Evolutionary conservation across 768 basidiomycete species (phyloP).

Genomic region (Suillus spraguei): DNA sequence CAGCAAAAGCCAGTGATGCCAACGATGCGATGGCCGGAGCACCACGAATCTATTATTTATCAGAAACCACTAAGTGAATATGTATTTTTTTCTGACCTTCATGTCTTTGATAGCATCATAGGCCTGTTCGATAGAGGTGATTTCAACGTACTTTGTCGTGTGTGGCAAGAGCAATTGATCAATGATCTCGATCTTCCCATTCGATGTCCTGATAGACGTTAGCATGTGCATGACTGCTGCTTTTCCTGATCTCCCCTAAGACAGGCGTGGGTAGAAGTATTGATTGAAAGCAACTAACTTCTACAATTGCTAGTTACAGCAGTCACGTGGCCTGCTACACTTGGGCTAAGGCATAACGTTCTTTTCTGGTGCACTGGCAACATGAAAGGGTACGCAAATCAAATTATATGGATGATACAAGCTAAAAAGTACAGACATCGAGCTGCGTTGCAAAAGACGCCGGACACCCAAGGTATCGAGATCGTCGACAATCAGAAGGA

Average conservation of each 20-base stretch:
- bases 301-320: too few species aligned
- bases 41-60: constrained; percentile 67
- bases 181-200: constrained; percentile 76
- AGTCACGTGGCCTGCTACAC: too few species aligned
- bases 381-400: constrained; percentile 73
- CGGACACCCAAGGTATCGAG: constrained; percentile 92
- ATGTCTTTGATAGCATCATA: constrained; percentile 95
- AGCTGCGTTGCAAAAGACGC: constrained; percentile 86
- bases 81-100: constrained; percentile 61
- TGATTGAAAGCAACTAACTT: too few species aligned
- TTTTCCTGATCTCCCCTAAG: not conserved
- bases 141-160: constrained; percentile 61
- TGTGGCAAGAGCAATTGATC: constrained; percentile 90
- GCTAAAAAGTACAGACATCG: constrained; percentile 59
- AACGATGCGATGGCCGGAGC: constrained; percentile 96
- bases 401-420: not conserved
- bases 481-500: constrained; percentile 99
- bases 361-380: too few species aligned
- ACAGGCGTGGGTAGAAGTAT: not conserved
- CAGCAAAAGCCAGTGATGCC: constrained; percentile 77
- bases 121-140: constrained; percentile 79
- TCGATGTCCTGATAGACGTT: constrained; percentile 45
- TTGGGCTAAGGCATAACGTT: too few species aligned
- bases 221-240: constrained; percentile 23
- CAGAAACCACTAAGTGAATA: not conserved